These are phyloP conservation scores for Boletus pseudo-olivaceus DNA, from an alignment of 768 basidiomycete species.

Conservation along the genomic window DNA sequence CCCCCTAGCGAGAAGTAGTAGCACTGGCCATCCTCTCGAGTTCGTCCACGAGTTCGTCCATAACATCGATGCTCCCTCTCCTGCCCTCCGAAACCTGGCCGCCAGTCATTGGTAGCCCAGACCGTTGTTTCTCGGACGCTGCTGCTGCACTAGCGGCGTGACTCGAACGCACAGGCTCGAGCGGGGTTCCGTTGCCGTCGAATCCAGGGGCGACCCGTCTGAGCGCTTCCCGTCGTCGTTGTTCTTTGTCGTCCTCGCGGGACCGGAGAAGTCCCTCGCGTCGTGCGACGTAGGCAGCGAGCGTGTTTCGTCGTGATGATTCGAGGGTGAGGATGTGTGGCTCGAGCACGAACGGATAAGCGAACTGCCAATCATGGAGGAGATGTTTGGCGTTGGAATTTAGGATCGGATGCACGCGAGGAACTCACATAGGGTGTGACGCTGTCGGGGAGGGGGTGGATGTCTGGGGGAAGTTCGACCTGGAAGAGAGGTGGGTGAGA, in stretches of 20 bases:
- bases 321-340: slow-evolving; percentile 76
- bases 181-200: slow-evolving; percentile 57
- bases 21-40: slow-evolving; percentile 59
- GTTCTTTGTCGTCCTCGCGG: slow-evolving; percentile 77
- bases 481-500: slow-evolving; percentile 30
- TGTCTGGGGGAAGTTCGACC: slow-evolving; percentile 86
- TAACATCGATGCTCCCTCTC: slow-evolving; percentile 47
- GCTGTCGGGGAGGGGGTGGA: slow-evolving; percentile 91
- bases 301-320: slow-evolving; percentile 63
- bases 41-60: slow-evolving; percentile 82
- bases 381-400: background rate
- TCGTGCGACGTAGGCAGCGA: slow-evolving; percentile 61
- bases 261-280: slow-evolving; percentile 68
- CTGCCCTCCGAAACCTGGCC: background rate
- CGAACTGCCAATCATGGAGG: slow-evolving; percentile 61
- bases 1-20: background rate
- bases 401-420: background rate
- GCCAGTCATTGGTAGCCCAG: background rate
- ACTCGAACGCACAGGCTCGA: slow-evolving; percentile 31
- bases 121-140: slow-evolving; percentile 13
- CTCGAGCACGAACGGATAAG: slow-evolving; percentile 94
- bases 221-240: slow-evolving; percentile 58
- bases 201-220: slow-evolving; percentile 82
- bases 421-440: slow-evolving; percentile 79
- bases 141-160: background rate